Base-by-base conservation (phyloP, 2,329 filamentous ascomycete genomes). In the Trichocomaceae sp. region DNA sequence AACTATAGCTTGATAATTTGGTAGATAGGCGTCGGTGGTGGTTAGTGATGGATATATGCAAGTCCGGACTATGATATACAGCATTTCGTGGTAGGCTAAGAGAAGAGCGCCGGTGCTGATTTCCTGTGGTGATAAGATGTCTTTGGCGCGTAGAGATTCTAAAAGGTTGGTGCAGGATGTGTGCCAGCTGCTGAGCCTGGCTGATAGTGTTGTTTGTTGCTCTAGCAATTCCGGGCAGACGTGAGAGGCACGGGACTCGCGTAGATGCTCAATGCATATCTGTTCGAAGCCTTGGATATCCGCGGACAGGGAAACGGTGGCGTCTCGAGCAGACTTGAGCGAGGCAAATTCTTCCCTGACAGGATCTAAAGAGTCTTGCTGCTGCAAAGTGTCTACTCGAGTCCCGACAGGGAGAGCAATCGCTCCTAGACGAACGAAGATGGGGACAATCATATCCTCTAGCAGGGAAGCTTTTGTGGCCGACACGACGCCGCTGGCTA, bases 351-450 rank as follows among this genome's bases (percentile, higher is more conserved):
- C 26, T 3, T 44, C 47, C 6, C 13, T 39, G 2, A 20, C 39
- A n/a, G 12, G 37, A 44, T 52, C 33, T 39, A 48, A 49, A 29
- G 47, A 19, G 44, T 69, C 58, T 29, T 17, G 48, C n/a, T n/a
- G n/a, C 17, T 60, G 23, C 31, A 63, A 57, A 19, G 45, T 52
- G 6, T 31, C 50, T 31, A 60, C 54, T 22, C 60, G 60, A 20
- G 49, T 41, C 3, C 50, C 51, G 20, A 35, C 9, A 35, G 31
- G 29, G 12, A 63, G 54, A 33, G 60, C 57, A 4, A 66, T 50
- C 17, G 63, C 50, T 9, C 63, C 65, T 10, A 69, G 50, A 13
- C 63, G 66, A n/a, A 65, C 48, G 17, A 69, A 68, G 3, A 68
- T 59, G 0, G 66, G 66, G 9, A 66, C 55, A 15, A 69, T 65